Conservation (phyloP, 1,284 basidiomycete species). For the Ceratobasidium sp. region DNA sequence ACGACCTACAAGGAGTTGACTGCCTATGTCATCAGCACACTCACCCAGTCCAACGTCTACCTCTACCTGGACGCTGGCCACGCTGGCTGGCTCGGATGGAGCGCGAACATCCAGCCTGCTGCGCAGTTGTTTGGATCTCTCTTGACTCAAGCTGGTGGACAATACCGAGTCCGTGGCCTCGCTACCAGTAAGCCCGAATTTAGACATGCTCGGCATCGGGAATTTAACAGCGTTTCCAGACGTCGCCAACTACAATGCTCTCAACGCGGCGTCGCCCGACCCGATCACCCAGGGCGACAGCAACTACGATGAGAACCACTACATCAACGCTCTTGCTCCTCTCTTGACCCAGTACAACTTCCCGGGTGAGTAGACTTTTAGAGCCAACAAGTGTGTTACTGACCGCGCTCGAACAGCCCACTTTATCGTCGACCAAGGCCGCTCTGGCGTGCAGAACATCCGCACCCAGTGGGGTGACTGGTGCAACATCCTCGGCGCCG, state of each 20-base stretch:
- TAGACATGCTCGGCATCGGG: background rate
- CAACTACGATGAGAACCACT: conserved; percentile 71
- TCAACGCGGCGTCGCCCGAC: conserved; percentile 64
- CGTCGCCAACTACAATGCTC: conserved; percentile 73
- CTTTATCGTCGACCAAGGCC: conserved; percentile 73
- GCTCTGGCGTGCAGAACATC: conserved; percentile 70
- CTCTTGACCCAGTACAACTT: conserved; percentile 61
- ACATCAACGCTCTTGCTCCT: conserved; percentile 68
- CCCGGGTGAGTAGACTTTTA: conserved; percentile 57
- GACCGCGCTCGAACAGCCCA: conserved; percentile 47
- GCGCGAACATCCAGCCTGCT: conserved; percentile 68
- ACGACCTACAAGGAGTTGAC: conserved; percentile 65
- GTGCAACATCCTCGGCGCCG: conserved; percentile 72
- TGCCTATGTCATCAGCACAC: conserved; percentile 67
- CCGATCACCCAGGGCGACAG: conserved; percentile 67
- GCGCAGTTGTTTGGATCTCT: conserved; percentile 65
- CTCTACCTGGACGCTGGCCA: conserved; percentile 63
- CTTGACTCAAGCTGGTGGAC: conserved; percentile 63
- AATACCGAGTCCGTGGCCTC: conserved; percentile 66
- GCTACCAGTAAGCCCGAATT: conserved; percentile 60
- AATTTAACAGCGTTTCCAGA: conserved; percentile 51
- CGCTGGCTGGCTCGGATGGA: conserved; percentile 75
- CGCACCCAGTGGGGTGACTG: conserved; percentile 65
- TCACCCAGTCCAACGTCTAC: conserved; percentile 59
- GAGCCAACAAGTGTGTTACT: background rate